phyloP scores from a whole-genome alignment of 331 rosid species.

The Saraca asoca region DNA sequence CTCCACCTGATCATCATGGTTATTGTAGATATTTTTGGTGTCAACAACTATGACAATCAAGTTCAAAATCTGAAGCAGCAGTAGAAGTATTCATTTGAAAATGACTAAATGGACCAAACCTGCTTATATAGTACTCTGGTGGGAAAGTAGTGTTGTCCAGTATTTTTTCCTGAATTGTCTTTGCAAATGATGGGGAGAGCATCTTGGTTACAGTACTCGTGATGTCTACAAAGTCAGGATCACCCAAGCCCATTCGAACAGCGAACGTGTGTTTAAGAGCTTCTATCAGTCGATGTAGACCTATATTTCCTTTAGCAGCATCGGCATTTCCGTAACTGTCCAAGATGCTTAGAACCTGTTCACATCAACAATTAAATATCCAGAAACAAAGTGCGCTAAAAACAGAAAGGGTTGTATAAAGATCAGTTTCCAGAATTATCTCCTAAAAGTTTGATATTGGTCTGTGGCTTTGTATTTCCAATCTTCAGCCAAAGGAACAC shows the following conservation, averaged over 20 bases:
- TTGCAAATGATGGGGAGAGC: slow-evolving; percentile 79
- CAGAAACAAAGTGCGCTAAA: background rate
- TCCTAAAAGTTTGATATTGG: background rate
- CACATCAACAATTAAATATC: slow-evolving; percentile 16
- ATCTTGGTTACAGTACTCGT: slow-evolving; percentile 45
- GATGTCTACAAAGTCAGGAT: slow-evolving; percentile 68
- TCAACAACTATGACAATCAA: background rate
- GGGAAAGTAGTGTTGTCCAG: slow-evolving; percentile 88
- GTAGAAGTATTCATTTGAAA: slow-evolving; percentile 21
- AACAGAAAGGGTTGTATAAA: background rate
- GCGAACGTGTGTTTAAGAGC: slow-evolving; percentile 82
- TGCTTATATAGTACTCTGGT: slow-evolving; percentile 74
- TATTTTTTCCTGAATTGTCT: slow-evolving; percentile 59
- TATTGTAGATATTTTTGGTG: slow-evolving; percentile 4
- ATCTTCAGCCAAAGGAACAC: slow-evolving; percentile 9
- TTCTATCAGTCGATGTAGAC: slow-evolving; percentile 81
- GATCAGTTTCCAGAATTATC: slow-evolving; percentile 5
- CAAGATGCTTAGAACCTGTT: slow-evolving; percentile 74
- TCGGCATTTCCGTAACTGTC: slow-evolving; percentile 59
- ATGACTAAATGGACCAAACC: slow-evolving; percentile 42
- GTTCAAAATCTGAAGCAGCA: slow-evolving; percentile 12
- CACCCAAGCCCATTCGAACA: slow-evolving; percentile 87
- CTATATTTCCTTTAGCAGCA: slow-evolving; percentile 72
- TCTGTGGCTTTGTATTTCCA: background rate
- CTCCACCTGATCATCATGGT: slow-evolving; percentile 66